A percentile compares a stretch with the other conserved stretches of the same genome.
phyloP scores from a whole-genome alignment of 768 basidiomycete genomes.

The Lactarius vividus region DNA sequence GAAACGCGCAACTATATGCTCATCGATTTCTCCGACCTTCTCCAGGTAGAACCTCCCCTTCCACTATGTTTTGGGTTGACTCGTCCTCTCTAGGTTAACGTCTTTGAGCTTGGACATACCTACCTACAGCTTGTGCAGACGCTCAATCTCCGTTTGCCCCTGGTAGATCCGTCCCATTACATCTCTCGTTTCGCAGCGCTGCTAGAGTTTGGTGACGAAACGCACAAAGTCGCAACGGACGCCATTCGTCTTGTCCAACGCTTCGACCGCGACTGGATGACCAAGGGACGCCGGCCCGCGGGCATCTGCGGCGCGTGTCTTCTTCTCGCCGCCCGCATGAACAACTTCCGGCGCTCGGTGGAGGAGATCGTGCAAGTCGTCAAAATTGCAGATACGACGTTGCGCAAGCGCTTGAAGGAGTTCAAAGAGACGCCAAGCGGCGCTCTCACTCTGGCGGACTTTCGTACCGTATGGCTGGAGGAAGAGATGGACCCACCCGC shows the following conservation, averaged over 20 bases:
- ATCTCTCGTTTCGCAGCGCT: constrained; percentile 93
- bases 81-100: constrained; percentile 69
- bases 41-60: constrained; percentile 55
- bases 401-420: constrained; percentile 91
- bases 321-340: constrained; percentile 95
- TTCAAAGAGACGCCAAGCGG: constrained; percentile 91
- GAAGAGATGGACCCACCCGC: constrained; percentile 92
- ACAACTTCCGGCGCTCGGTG: constrained; percentile 89
- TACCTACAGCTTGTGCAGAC: constrained; percentile 93
- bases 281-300: constrained; percentile 89
- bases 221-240: constrained; percentile 86
- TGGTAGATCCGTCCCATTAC: constrained; percentile 95
- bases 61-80: not conserved
- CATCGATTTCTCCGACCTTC: constrained; percentile 96
- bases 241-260: constrained; percentile 91
- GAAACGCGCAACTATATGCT: constrained; percentile 95
- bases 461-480: constrained; percentile 85
- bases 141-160: constrained; percentile 78
- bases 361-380: constrained; percentile 99
- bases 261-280: constrained; percentile 98
- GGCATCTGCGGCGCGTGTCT: constrained; percentile 97
- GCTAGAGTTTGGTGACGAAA: constrained; percentile 95
- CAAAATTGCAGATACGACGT: constrained; percentile 95
- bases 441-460: constrained; percentile 81
- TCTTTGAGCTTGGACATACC: constrained; percentile 94